A percentile compares a stretch with the other conserved stretches of the same genome.
Evolutionary conservation across 2,329 filamentous ascomycete genomes (phyloP).

Genomic region (Aspergillus oerlinghausenensis): DNA sequence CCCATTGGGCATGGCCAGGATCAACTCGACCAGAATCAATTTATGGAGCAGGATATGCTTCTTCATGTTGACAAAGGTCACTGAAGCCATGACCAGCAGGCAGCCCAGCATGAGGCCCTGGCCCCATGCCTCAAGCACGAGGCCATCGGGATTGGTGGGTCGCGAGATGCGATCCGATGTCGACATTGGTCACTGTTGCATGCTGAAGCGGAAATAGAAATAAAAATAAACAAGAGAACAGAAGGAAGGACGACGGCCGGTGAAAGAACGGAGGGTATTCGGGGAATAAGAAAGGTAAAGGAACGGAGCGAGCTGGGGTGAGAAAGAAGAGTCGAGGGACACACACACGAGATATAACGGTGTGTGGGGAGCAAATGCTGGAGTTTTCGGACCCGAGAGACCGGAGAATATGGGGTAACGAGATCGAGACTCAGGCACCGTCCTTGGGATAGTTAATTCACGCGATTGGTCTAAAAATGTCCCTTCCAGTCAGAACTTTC

Average conservation of each 20-base stretch:
- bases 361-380: not conserved
- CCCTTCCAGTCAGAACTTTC: too few relatives aligned
- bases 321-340: not conserved
- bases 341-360: not conserved
- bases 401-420: not conserved
- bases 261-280: not conserved
- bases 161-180: slow-evolving; percentile 12
- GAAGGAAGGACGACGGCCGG: not conserved
- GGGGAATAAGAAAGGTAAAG: not conserved
- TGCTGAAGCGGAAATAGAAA: not conserved
- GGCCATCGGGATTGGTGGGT: slow-evolving; percentile 27
- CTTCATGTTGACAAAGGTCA: slow-evolving; percentile 50
- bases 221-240: not conserved
- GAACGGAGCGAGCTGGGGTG: not conserved
- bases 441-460: not conserved
- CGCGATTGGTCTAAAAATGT: too few relatives aligned
- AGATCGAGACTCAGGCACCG: too few relatives aligned
- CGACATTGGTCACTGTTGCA: slow-evolving; percentile 7
- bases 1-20: slow-evolving; percentile 55
- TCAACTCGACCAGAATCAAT: slow-evolving; percentile 49
- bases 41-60: slow-evolving; percentile 46
- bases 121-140: slow-evolving; percentile 45
- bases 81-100: slow-evolving; percentile 46
- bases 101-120: slow-evolving; percentile 48
- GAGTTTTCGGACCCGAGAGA: not conserved